These are phyloP conservation scores for Rhizopogon roseolus DNA, from an alignment of 768 basidiomycete genomes.

Conservation along the genomic window DNA sequence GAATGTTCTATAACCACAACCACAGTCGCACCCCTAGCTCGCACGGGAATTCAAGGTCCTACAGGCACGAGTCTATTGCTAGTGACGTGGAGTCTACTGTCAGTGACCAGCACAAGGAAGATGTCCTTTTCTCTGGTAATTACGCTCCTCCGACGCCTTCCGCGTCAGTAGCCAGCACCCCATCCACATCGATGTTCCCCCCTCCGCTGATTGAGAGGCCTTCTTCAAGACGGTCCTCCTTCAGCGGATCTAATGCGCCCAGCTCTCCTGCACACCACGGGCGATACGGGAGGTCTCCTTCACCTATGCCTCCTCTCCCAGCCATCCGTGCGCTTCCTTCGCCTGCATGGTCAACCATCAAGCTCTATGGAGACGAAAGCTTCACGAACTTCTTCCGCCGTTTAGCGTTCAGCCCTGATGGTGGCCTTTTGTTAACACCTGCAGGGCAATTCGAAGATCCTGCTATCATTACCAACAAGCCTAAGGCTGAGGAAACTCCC, in stretches of 20 bases:
- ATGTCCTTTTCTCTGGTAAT: conserved; percentile 23
- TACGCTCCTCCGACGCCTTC: conserved; percentile 56
- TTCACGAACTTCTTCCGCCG: conserved; percentile 95
- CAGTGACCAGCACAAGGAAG: conserved; percentile 52
- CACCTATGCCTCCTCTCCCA: conserved; percentile 89
- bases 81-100: conserved; percentile 72
- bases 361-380: conserved; percentile 92
- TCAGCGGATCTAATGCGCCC: conserved; percentile 80
- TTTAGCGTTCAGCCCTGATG: conserved; percentile 92
- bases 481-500: conserved; percentile 38
- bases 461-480: conserved; percentile 36
- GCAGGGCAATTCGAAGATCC: conserved; percentile 98
- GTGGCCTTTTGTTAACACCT: conserved; percentile 88
- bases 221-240: conserved; percentile 58
- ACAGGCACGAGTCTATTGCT: conserved; percentile 65
- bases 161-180: conserved; percentile 64
- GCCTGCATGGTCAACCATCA: conserved; percentile 61
- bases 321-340: conserved; percentile 76
- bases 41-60: conserved; percentile 53
- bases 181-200: conserved; percentile 44
- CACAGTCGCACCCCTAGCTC: conserved; percentile 69
- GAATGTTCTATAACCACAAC: conserved; percentile 53
- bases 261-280: conserved; percentile 56
- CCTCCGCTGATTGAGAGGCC: conserved; percentile 51
- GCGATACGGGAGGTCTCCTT: conserved; percentile 78